Evolutionary conservation across 257 asterid species (phyloP).

Genomic region (Nicotiana tabacum): DNA sequence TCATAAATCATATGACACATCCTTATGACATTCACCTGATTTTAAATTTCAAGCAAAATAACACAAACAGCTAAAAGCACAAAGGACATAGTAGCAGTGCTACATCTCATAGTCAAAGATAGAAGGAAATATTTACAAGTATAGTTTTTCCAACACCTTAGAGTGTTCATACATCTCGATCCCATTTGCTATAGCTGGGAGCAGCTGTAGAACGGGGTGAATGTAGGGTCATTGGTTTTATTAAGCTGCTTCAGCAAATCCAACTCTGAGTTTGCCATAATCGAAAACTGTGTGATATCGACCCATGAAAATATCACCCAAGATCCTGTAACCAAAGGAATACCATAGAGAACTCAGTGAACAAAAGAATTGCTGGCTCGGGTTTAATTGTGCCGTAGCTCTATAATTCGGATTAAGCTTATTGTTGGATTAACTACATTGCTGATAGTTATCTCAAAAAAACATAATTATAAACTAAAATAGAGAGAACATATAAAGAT

Average conservation of each 20-base stretch:
- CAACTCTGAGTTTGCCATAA: slow-evolving; percentile 52
- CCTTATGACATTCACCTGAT: neutral
- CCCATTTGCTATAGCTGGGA: neutral
- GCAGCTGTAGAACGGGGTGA: neutral
- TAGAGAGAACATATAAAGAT: neutral
- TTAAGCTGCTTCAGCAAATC: slow-evolving; percentile 80
- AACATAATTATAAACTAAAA: neutral
- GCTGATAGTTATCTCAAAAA: neutral
- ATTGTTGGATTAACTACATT: neutral
- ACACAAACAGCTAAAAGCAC: neutral
- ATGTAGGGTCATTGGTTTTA: neutral
- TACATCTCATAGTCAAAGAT: neutral
- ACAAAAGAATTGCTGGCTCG: neutral
- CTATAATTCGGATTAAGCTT: neutral
- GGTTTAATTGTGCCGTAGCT: neutral
- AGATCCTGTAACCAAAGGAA: slow-evolving; percentile 40
- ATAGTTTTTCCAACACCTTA: neutral
- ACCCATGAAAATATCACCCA: slow-evolving; percentile 86
- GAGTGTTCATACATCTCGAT: neutral
- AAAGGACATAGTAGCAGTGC: neutral
- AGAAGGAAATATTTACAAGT: neutral
- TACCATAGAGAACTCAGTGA: neutral
- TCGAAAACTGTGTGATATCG: slow-evolving; percentile 77
- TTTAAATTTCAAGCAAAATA: neutral
- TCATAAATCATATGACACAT: neutral